These are phyloP conservation scores for Choanephora cucurbitarum DNA, from an alignment of 371 early-diverging fungal genomes.

Conservation along the genomic window DNA sequence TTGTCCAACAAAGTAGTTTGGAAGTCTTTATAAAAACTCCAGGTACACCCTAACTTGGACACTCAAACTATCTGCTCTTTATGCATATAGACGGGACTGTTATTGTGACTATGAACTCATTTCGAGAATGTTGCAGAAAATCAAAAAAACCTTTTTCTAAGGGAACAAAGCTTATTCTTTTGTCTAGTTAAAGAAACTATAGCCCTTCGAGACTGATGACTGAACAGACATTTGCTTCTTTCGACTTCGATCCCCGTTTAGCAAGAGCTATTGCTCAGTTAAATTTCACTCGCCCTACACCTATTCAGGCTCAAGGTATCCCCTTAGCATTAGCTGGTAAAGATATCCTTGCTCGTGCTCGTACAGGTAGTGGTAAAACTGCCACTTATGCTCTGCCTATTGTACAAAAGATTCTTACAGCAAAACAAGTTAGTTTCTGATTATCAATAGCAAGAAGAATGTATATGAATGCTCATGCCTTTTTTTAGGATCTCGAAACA, in stretches of 20 bases:
- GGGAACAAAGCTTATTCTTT: too few species aligned
- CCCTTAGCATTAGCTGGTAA: conserved; percentile 95
- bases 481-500: conserved; percentile 16
- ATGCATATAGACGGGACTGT: too few species aligned
- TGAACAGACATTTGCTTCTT: conserved; percentile 52
- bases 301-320: conserved; percentile 92
- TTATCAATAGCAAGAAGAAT: background rate
- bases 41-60: too few species aligned
- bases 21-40: too few species aligned
- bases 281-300: conserved; percentile 84
- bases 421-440: conserved; percentile 68
- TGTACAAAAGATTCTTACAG: conserved; percentile 82
- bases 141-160: too few species aligned
- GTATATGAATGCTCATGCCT: background rate
- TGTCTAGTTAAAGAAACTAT: background rate
- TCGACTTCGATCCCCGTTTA: conserved; percentile 87
- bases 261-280: conserved; percentile 83
- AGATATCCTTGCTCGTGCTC: conserved; percentile 96
- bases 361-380: conserved; percentile 99
- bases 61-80: too few species aligned
- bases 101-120: too few species aligned
- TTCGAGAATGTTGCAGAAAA: too few species aligned
- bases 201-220: conserved; percentile 1
- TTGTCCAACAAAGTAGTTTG: too few species aligned
- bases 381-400: conserved; percentile 96